These are phyloP conservation scores for Inga oerstediana DNA, from an alignment of 306 rosid genomes.

Conservation along the genomic window DNA sequence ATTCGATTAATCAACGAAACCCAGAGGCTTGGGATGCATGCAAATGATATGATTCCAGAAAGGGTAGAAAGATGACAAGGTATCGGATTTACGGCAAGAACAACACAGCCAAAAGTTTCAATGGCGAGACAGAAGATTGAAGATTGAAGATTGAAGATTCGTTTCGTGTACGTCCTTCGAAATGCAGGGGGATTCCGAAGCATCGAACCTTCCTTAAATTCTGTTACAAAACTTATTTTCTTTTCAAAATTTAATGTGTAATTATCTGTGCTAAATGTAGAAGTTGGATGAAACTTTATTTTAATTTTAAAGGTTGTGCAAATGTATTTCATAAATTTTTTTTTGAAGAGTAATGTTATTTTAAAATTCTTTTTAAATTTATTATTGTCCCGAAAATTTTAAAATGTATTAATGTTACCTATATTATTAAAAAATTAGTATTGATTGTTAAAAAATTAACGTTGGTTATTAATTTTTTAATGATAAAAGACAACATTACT, in stretches of 20 bases:
- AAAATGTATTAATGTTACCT: too few relatives aligned
- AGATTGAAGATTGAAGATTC: conserved; percentile 52
- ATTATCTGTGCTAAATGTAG: too few relatives aligned
- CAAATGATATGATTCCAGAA: conserved; percentile 3
- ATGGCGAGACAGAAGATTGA: conserved; percentile 39
- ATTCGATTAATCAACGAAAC: conserved; percentile 22
- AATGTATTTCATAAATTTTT: too few relatives aligned
- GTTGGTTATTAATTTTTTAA: too few relatives aligned
- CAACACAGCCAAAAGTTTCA: conserved; percentile 15
- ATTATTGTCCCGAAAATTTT: too few relatives aligned
- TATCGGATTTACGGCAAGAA: conserved; percentile 12
- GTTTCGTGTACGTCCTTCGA: conserved; percentile 39
- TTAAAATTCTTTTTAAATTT: accelerated
- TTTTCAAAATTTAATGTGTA: not conserved
- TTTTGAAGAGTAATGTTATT: accelerated
- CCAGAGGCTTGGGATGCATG: conserved; percentile 13
- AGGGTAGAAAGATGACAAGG: conserved; percentile 33
- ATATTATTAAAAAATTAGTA: too few relatives aligned
- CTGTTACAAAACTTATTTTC: not conserved
- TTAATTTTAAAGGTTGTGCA: too few relatives aligned
- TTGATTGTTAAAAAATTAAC: too few relatives aligned
- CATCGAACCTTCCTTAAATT: conserved; percentile 22
- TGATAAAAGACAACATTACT: too few relatives aligned
- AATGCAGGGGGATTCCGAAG: not conserved
- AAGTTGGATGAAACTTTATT: too few relatives aligned